A percentile compares a stretch with the other conserved stretches of the same genome.
These are phyloP conservation scores for Teratosphaeria zuluensis DNA, from an alignment of 2,329 filamentous ascomycete species.

Conservation along the genomic window DNA sequence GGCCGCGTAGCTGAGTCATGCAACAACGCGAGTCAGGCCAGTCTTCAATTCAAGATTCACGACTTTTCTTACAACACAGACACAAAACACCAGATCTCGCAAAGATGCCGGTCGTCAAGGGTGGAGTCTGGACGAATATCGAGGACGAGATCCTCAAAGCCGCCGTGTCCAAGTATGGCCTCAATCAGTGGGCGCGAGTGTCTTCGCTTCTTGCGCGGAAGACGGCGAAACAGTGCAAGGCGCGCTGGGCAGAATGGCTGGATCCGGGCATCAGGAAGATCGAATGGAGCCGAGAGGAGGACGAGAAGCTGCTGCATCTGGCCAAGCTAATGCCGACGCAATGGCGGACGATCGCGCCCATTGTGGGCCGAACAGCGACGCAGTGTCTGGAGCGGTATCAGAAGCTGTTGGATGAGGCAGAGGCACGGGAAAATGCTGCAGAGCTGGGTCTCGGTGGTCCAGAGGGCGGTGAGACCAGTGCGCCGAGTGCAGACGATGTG, in stretches of 20 bases:
- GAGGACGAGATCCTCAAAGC: slow-evolving; percentile 97
- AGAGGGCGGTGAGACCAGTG: slow-evolving; percentile 74
- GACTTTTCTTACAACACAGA: not conserved
- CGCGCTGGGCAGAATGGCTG: slow-evolving; percentile 95
- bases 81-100: slow-evolving; percentile 1
- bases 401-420: slow-evolving; percentile 89
- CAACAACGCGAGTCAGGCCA: not conserved
- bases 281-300: slow-evolving; percentile 97
- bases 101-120: slow-evolving; percentile 56
- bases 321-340: slow-evolving; percentile 98
- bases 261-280: slow-evolving; percentile 97
- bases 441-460: slow-evolving; percentile 76
- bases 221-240: slow-evolving; percentile 98
- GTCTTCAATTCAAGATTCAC: not conserved
- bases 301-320: slow-evolving; percentile 91
- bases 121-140: slow-evolving; percentile 60
- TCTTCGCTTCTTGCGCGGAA: slow-evolving; percentile 95
- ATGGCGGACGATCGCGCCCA: slow-evolving; percentile 96
- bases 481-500: slow-evolving; percentile 87
- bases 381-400: slow-evolving; percentile 97
- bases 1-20: no score
- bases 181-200: slow-evolving; percentile 97
- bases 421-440: slow-evolving; percentile 71
- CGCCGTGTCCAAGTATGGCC: slow-evolving; percentile 84
- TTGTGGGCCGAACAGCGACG: slow-evolving; percentile 90